Conservation (phyloP, 2,329 filamentous ascomycete species). For the Aspergillus aculeatus region DNA sequence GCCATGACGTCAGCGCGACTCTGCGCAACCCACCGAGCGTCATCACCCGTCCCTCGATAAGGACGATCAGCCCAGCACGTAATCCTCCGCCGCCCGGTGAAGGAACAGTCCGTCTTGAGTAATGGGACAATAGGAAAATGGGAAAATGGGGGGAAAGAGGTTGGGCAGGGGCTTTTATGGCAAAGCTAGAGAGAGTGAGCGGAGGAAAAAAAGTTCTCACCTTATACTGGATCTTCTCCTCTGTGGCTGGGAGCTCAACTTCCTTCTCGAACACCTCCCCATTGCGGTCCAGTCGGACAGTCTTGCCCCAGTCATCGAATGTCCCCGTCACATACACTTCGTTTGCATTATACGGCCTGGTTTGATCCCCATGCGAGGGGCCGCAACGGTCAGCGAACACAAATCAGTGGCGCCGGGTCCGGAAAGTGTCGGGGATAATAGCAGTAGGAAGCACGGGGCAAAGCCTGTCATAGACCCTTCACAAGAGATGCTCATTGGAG, state of each 20-base stretch:
- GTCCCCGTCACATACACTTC: slow-evolving; percentile 94
- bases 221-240: slow-evolving; percentile 89
- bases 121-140: too few species aligned
- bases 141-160: too few species aligned
- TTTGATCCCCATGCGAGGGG: slow-evolving; percentile 22
- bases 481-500: neutral
- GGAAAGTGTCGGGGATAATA: neutral
- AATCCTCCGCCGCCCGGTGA: slow-evolving; percentile 1
- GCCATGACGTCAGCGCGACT: slow-evolving; percentile 26
- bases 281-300: slow-evolving; percentile 74
- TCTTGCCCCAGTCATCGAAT: slow-evolving; percentile 92
- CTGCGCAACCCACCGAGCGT: slow-evolving; percentile 22
- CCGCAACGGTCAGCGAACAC: slow-evolving; percentile 29
- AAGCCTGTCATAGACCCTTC: neutral
- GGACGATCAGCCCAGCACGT: slow-evolving; percentile 4
- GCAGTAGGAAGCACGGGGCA: slow-evolving; percentile 1
- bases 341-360: slow-evolving; percentile 77
- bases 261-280: slow-evolving; percentile 74
- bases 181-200: neutral
- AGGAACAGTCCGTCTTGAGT: neutral
- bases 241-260: slow-evolving; percentile 66
- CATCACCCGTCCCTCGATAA: slow-evolving; percentile 23
- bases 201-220: slow-evolving; percentile 50
- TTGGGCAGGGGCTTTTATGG: neutral
- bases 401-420: slow-evolving; percentile 2